These are phyloP conservation scores for Daldinia bambusicola DNA, from an alignment of 495 filamentous ascomycete species.

Conservation along the genomic window DNA sequence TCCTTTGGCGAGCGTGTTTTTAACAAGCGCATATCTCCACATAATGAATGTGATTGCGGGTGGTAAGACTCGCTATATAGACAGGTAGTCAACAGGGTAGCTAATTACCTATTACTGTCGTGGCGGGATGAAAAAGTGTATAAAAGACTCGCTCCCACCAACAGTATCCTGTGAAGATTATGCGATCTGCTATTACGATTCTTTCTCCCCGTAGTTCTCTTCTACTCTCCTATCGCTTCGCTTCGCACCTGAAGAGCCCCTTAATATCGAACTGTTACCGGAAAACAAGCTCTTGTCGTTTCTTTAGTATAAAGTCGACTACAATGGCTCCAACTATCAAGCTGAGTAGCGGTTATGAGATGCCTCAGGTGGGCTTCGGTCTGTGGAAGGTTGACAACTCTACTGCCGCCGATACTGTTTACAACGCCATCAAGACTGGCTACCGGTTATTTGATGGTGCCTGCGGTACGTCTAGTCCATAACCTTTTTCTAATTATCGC, in stretches of 20 bases:
- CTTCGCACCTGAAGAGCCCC: constrained; percentile 18
- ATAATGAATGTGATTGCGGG: constrained; percentile 27
- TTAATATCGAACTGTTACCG: constrained; percentile 22
- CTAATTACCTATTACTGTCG: constrained; percentile 30
- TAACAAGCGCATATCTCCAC: constrained; percentile 34
- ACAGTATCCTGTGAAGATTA: constrained; percentile 23
- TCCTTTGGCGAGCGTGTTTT: constrained; percentile 19
- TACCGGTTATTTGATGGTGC: constrained; percentile 91
- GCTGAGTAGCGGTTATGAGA: constrained; percentile 81
- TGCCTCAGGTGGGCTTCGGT: constrained; percentile 86
- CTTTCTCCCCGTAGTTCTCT: constrained; percentile 31
- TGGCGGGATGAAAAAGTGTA: constrained; percentile 21
- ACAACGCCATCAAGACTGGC: constrained; percentile 88
- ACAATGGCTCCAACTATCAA: constrained; percentile 71
- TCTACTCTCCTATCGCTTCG: constrained; percentile 29
- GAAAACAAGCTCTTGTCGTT: constrained; percentile 14
- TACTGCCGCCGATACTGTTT: constrained; percentile 80
- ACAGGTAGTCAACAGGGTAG: constrained; percentile 17
- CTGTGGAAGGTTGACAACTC: constrained; percentile 90
- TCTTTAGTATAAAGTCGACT: constrained; percentile 24
- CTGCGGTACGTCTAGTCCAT: constrained; percentile 67
- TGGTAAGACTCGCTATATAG: constrained; percentile 26
- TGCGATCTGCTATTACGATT: constrained; percentile 31
- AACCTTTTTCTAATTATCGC: constrained; percentile 7
- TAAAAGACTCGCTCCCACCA: constrained; percentile 34